Evolutionary conservation across 441 rosid species (phyloP).

Genomic region (Daphne laureola): DNA sequence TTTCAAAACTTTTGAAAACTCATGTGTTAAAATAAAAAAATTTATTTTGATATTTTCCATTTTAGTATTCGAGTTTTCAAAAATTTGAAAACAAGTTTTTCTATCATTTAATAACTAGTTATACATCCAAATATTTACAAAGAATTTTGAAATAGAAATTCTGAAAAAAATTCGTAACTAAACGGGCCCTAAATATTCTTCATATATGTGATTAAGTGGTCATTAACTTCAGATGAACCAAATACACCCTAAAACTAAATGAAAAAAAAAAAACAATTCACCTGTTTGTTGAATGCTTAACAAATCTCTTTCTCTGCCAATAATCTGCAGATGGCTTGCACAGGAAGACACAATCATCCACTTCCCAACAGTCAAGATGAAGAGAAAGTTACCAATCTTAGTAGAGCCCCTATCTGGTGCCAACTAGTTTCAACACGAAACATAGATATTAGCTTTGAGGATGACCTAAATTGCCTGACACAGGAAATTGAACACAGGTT

Average conservation of each 20-base stretch:
- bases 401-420: constrained; percentile 27
- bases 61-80: too few relatives aligned
- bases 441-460: too few relatives aligned
- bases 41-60: too few relatives aligned
- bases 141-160: too few relatives aligned
- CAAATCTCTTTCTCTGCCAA: neutral
- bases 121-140: too few relatives aligned
- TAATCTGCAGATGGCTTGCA: constrained; percentile 64
- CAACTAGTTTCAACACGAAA: too few relatives aligned
- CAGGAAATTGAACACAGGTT: neutral
- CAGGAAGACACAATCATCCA: constrained; percentile 61
- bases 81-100: too few relatives aligned
- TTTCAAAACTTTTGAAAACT: too few relatives aligned
- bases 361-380: constrained; percentile 90
- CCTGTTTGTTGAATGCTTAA: neutral
- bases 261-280: neutral
- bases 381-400: constrained; percentile 67
- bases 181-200: too few relatives aligned
- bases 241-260: neutral
- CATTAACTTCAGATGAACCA: neutral
- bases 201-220: neutral
- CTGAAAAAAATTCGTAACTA: too few relatives aligned
- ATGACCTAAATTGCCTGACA: constrained; percentile 6
- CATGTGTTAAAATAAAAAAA: too few relatives aligned
- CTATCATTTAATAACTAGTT: too few relatives aligned